phyloP scores from a whole-genome alignment of 345 rosid species.

The Eutrema japonicum region DNA sequence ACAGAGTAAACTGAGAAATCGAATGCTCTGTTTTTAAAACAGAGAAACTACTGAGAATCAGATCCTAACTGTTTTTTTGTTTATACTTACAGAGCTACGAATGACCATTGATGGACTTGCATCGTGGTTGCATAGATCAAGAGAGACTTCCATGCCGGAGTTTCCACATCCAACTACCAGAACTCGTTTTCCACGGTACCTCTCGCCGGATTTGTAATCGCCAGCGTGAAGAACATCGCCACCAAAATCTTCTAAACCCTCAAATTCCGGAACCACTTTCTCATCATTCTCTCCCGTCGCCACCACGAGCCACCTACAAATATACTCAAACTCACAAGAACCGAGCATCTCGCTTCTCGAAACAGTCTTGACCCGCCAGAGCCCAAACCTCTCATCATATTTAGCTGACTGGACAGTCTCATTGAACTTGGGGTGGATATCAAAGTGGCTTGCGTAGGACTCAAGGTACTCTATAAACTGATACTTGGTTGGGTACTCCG shows the following conservation, averaged over 20 bases:
- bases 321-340: constrained; percentile 60
- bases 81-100: constrained; percentile 67
- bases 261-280: constrained; percentile 66
- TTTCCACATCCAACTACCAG: constrained; percentile 87
- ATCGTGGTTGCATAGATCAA: constrained; percentile 68
- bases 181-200: constrained; percentile 57
- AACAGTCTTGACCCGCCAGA: constrained; percentile 71
- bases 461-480: constrained; percentile 76
- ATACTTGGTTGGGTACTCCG: constrained; percentile 69
- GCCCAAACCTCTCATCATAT: constrained; percentile 61
- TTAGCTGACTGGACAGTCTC: constrained; percentile 73
- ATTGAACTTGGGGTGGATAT: constrained; percentile 62
- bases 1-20: constrained; percentile 1
- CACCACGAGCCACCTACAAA: constrained; percentile 82
- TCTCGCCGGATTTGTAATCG: constrained; percentile 73
- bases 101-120: constrained; percentile 78
- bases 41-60: not conserved
- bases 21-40: constrained; percentile 3
- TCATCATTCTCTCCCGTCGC: constrained; percentile 91
- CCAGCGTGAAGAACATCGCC: constrained; percentile 66
- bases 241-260: constrained; percentile 62
- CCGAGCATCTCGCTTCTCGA: constrained; percentile 29
- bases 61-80: not conserved
- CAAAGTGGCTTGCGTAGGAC: constrained; percentile 64
- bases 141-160: constrained; percentile 89